phyloP scores from a whole-genome alignment of 495 filamentous ascomycete genomes.

The Aspergillus campestris region DNA sequence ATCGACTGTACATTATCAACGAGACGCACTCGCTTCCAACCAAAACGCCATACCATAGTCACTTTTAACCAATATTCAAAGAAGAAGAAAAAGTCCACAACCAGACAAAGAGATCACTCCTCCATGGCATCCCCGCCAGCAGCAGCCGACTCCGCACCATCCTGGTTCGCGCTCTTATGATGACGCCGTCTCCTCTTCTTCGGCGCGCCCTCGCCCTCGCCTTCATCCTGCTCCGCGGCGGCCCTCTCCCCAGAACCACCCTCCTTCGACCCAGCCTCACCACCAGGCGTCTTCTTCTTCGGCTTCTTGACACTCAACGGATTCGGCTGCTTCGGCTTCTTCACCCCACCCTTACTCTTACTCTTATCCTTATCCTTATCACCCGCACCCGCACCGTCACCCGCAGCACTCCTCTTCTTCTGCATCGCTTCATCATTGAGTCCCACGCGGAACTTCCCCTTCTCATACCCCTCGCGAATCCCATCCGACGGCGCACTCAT shows the following conservation, averaged over 20 bases:
- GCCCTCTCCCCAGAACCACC: conserved; percentile 6
- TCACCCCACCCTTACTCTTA: conserved; percentile 51
- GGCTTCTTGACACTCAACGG: conserved; percentile 83
- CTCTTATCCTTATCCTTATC: conserved; percentile 38
- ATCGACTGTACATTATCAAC: neutral
- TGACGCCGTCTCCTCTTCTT: conserved; percentile 45
- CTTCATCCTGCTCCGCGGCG: conserved; percentile 14
- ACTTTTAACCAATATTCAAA: conserved; percentile 13
- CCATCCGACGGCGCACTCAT: conserved; percentile 59
- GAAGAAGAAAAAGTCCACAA: conserved; percentile 5
- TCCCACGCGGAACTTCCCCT: conserved; percentile 64
- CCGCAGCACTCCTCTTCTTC: conserved; percentile 38
- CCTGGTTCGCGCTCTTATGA: conserved; percentile 22
- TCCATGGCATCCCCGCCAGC: conserved; percentile 14
- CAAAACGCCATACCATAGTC: conserved; percentile 28
- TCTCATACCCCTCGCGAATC: conserved; percentile 60
- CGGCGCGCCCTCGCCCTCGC: conserved; percentile 15
- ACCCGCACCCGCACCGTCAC: conserved; percentile 23
- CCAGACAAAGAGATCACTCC: conserved; percentile 13
- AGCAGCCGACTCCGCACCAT: conserved; percentile 11
- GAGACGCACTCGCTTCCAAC: conserved; percentile 4
- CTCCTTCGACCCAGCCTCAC: conserved; percentile 8
- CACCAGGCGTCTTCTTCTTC: conserved; percentile 39
- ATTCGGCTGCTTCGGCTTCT: conserved; percentile 78
- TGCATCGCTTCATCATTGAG: conserved; percentile 41